phyloP scores from a whole-genome alignment of 2,329 filamentous ascomycete genomes.

The Ophioceras dolichostomum region DNA sequence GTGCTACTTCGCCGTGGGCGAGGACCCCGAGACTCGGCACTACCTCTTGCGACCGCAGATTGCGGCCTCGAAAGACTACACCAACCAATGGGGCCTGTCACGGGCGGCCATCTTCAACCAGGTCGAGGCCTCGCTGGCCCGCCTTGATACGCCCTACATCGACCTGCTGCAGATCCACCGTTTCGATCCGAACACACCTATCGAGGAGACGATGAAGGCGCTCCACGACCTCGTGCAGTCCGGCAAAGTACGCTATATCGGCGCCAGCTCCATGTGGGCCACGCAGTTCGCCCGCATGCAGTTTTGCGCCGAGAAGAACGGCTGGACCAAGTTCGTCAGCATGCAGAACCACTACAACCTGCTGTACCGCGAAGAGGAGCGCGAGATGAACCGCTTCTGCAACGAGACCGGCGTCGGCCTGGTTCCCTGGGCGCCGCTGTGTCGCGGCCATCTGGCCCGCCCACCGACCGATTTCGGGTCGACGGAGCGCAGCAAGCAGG shows the following conservation, averaged over 20 bases:
- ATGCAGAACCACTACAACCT: constrained; percentile 43
- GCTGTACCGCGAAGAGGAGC: constrained; percentile 43
- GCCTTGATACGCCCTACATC: constrained; percentile 41
- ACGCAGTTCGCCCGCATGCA: constrained; percentile 34
- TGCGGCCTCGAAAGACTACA: constrained; percentile 14
- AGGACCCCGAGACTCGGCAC: constrained; percentile 20
- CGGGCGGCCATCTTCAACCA: constrained; percentile 52
- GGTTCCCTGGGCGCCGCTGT: constrained; percentile 24
- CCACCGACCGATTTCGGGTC: constrained; percentile 10
- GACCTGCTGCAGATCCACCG: constrained; percentile 49
- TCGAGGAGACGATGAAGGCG: constrained; percentile 45
- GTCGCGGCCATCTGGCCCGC: constrained; percentile 17
- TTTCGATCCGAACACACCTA: constrained; percentile 31
- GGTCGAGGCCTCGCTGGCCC: constrained; percentile 42
- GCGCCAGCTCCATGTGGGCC: constrained; percentile 28
- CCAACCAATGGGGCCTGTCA: constrained; percentile 32
- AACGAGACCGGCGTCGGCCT: constrained; percentile 18
- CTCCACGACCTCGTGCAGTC: constrained; percentile 41
- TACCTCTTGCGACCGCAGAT: constrained; percentile 4
- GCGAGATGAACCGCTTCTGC: constrained; percentile 23
- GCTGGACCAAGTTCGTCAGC: constrained; percentile 40
- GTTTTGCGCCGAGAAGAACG: constrained; percentile 33
- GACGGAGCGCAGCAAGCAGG: constrained; percentile 4
- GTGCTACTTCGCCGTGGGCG: constrained; percentile 35
- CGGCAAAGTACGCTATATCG: constrained; percentile 37